Evolutionary conservation across 2,329 filamentous ascomycete genomes (phyloP), one percentile per base, ranked within the genome.

Genomic region (Sporothrix mexicana): DNA sequence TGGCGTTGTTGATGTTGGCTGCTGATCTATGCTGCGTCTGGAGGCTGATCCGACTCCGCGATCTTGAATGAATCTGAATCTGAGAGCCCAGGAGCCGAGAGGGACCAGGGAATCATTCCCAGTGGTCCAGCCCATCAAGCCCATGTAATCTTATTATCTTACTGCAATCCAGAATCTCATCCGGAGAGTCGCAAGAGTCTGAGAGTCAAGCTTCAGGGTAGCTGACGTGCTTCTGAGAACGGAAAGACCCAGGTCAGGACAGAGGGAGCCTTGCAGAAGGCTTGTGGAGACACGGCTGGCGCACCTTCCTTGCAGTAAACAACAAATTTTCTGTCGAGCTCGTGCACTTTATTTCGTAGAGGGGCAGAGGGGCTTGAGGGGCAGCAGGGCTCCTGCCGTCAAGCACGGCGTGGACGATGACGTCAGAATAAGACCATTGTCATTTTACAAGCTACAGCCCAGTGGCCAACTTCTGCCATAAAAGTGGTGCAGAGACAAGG

Each of bases 361-460:
- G 47, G 36, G 17, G 12, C 30, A n/a, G n/a, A n/a, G n/a, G n/a
- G n/a, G n/a, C 17, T 36, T 36, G 20, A 55, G n/a, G 20, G 6
- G 45, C 45, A 30, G 30, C 30, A 30, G 30, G 30, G 30, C 30
- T 30, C 30, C 30, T 30, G 30, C 30, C 30, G 30, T 49, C 45
- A 17, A 36, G 41, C 41, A 9, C 43, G 30, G 45, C 10, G 53
- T 49, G 25, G 57, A n/a, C 49, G 13, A 73, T 73, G 72, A 73
- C 72, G 72, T 73, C 72, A 73, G 59, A 67, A 70, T 73, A 69
- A 67, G 47, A n/a, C 69, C 68, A 73, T 55, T 55, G 41, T 62
- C 69, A 70, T 49, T 70, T 61, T 47, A 47, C 51, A n/a, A 53
- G 41, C 43, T 55, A 47, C 66, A 53, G 66, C 45, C 47, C 47